Evolutionary conservation across 331 rosid genomes (phyloP).

Genomic region (Quercus lobata): DNA sequence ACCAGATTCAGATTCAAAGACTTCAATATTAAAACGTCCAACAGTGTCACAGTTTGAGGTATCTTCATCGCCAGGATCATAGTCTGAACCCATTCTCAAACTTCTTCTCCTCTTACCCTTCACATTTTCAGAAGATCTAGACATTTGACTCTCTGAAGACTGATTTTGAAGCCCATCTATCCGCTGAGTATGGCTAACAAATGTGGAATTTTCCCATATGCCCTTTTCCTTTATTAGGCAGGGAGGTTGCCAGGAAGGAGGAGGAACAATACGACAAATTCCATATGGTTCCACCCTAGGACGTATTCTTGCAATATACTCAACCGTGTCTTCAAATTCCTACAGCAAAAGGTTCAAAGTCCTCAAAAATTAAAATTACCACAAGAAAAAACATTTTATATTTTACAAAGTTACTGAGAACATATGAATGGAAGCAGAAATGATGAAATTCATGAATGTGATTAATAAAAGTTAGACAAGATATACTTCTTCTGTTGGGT

Average conservation of each 20-base stretch:
- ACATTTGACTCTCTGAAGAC: slow-evolving; percentile 21
- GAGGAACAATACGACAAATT: slow-evolving; percentile 86
- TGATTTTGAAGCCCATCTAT: slow-evolving; percentile 57
- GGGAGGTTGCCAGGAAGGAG: slow-evolving; percentile 60
- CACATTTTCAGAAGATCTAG: slow-evolving; percentile 13
- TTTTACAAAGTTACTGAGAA: slow-evolving; percentile 12
- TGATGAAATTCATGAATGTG: neutral
- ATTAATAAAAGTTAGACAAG: slow-evolving; percentile 19
- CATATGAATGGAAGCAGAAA: slow-evolving; percentile 18
- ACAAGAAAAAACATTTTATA: neutral
- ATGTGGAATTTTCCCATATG: slow-evolving; percentile 48
- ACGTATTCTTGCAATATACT: slow-evolving; percentile 65
- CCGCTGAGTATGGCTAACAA: slow-evolving; percentile 57
- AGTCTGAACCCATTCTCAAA: slow-evolving; percentile 27
- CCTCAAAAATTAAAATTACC: neutral
- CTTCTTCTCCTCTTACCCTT: slow-evolving; percentile 47
- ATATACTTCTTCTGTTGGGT: slow-evolving; percentile 81
- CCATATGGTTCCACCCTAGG: slow-evolving; percentile 65
- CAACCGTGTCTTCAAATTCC: slow-evolving; percentile 71
- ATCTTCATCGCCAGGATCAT: slow-evolving; percentile 25
- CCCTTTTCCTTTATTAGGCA: slow-evolving; percentile 38
- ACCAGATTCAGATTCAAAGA: slow-evolving; percentile 36
- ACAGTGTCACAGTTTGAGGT: slow-evolving; percentile 27
- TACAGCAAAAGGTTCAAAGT: slow-evolving; percentile 15
- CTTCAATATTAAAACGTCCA: slow-evolving; percentile 18